phyloP scores from a whole-genome alignment of 2,329 filamentous ascomycete genomes.

The Periglandula ipomoeae region DNA sequence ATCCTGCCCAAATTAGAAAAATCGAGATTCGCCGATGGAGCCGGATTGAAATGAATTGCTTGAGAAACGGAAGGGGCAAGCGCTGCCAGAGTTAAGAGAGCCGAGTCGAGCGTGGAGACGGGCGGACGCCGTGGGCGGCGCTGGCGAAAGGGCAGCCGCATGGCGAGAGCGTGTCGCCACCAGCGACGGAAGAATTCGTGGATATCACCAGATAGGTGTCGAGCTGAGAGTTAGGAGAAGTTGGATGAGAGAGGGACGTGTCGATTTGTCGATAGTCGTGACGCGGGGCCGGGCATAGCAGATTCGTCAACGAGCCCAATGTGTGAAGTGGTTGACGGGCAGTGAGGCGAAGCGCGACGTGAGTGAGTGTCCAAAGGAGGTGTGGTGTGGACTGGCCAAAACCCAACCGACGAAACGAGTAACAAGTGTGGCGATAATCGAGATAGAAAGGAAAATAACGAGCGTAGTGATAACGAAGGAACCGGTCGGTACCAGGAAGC shows the following conservation, averaged over 20 bases:
- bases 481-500: conserved; percentile 3
- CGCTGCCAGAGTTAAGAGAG: conserved; percentile 31
- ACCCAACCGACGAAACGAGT: not conserved
- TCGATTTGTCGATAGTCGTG: conserved; percentile 2
- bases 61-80: conserved; percentile 32
- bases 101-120: conserved; percentile 15
- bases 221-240: not conserved
- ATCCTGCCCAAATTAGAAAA: conserved; percentile 71
- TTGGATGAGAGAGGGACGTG: not conserved
- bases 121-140: conserved; percentile 31
- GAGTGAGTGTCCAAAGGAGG: conserved; percentile 2
- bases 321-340: not conserved
- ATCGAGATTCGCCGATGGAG: conserved; percentile 66
- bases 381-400: not conserved
- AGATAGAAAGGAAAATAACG: conserved; percentile 9
- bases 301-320: not conserved
- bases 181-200: not conserved
- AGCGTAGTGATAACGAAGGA: conserved; percentile 10
- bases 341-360: not conserved
- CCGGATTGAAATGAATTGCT: conserved; percentile 50
- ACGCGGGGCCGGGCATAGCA: conserved; percentile 6
- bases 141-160: conserved; percentile 38
- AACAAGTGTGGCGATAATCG: conserved; percentile 1
- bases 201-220: not conserved
- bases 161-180: conserved; percentile 23